Conservation (phyloP, 2,329 filamentous ascomycete genomes). For the Myriosclerotinia scirpicola region DNA sequence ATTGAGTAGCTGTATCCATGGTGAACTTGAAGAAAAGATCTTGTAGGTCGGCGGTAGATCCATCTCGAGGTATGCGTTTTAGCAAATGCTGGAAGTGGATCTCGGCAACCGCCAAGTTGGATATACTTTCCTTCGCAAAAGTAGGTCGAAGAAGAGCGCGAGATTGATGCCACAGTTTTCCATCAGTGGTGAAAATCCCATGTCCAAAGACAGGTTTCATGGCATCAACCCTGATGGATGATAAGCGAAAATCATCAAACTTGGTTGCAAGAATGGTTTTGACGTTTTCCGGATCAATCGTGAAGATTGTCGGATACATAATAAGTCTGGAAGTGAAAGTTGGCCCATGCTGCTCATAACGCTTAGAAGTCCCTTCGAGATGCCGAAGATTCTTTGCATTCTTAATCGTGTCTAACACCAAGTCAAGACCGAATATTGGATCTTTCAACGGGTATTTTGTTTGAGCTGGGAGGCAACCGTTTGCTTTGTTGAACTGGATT, state of each 20-base stretch:
- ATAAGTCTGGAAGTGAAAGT: constrained; percentile 14
- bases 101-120: constrained; percentile 69
- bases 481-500: constrained; percentile 25
- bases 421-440: constrained; percentile 52
- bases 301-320: constrained; percentile 45
- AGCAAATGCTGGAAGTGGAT: constrained; percentile 47
- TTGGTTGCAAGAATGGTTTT: constrained; percentile 53
- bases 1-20: constrained; percentile 41
- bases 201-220: constrained; percentile 25
- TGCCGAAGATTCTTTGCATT: constrained; percentile 40
- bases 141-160: constrained; percentile 51
- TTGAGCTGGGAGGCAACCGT: constrained; percentile 48
- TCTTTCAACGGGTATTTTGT: constrained; percentile 52
- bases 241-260: constrained; percentile 54
- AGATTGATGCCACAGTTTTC: constrained; percentile 22
- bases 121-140: constrained; percentile 53
- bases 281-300: constrained; percentile 54
- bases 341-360: constrained; percentile 10
- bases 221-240: constrained; percentile 28
- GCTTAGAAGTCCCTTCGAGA: constrained; percentile 6
- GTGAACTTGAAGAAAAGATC: constrained; percentile 54
- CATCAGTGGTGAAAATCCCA: constrained; percentile 26
- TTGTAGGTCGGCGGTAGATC: constrained; percentile 54
- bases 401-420: constrained; percentile 44
- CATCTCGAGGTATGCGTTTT: constrained; percentile 19